A percentile compares a stretch with the other conserved stretches of the same genome.
These are phyloP conservation scores for Musa itinerans DNA, from an alignment of 176 grass and related monocot species.

Conservation along the genomic window DNA sequence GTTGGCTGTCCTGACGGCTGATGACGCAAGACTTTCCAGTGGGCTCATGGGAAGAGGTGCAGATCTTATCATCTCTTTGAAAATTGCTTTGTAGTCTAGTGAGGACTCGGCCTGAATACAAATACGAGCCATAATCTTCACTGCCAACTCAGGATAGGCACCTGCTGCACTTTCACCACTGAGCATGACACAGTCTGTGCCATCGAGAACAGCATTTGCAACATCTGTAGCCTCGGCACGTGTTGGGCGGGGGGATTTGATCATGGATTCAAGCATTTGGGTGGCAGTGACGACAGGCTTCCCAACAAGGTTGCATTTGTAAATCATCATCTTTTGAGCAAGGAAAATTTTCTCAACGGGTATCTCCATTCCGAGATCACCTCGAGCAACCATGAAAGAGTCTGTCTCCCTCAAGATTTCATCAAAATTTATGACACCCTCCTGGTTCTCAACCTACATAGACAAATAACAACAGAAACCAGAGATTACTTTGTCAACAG, in stretches of 20 bases:
- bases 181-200: conserved; percentile 22
- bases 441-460: conserved; percentile 12
- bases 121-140: conserved; percentile 13
- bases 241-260: conserved; percentile 15
- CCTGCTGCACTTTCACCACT: conserved; percentile 16
- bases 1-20: conserved; percentile 11
- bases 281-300: conserved; percentile 15
- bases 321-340: conserved; percentile 18
- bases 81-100: conserved; percentile 1
- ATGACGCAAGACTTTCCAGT: conserved; percentile 9
- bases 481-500: not conserved
- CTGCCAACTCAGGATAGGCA: conserved; percentile 14
- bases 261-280: conserved; percentile 19
- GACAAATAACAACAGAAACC: not conserved
- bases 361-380: conserved; percentile 20
- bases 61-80: conserved; percentile 12
- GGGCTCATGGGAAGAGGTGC: conserved; percentile 15
- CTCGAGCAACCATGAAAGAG: conserved; percentile 15
- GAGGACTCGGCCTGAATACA: conserved; percentile 13
- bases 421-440: conserved; percentile 17
- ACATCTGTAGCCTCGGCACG: conserved; percentile 12
- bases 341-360: conserved; percentile 18
- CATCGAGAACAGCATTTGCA: conserved; percentile 16
- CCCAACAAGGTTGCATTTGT: conserved; percentile 18
- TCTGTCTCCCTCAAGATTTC: conserved; percentile 20